These are phyloP conservation scores for Oropetium thomaeum DNA, from an alignment of 176 grass and related monocot genomes.

Conservation along the genomic window DNA sequence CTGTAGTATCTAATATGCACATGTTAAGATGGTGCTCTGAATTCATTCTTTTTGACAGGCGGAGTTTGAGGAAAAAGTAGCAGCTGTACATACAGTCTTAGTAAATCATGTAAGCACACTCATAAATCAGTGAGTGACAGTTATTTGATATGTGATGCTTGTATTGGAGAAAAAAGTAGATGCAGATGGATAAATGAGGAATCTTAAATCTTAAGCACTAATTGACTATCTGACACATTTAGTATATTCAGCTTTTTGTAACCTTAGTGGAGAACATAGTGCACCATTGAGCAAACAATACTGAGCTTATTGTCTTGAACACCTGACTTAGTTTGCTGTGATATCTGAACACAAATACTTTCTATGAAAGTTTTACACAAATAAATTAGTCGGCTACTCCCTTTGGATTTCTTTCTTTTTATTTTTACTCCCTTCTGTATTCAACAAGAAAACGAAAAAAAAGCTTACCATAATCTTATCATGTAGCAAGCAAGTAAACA, in stretches of 20 bases:
- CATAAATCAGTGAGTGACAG: background rate
- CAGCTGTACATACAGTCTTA: conserved; percentile 59
- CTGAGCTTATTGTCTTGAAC: background rate
- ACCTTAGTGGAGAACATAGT: background rate
- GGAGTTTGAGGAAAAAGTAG: conserved; percentile 68
- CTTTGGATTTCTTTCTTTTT: background rate
- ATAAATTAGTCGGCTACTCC: background rate
- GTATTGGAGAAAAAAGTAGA: conserved; percentile 24
- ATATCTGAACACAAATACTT: no score
- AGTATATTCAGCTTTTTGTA: conserved; percentile 4
- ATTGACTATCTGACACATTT: conserved; percentile 19
- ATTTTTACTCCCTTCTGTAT: no score
- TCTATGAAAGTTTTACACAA: background rate
- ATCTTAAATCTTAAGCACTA: background rate
- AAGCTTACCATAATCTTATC: no score
- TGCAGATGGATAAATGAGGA: conserved; percentile 3
- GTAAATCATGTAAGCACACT: conserved; percentile 74
- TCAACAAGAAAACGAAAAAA: no score
- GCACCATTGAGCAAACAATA: conserved; percentile 19
- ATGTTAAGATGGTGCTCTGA: conserved; percentile 16
- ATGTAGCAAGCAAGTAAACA: no score
- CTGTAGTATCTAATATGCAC: background rate
- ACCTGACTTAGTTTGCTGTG: no score
- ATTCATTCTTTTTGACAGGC: conserved; percentile 51
- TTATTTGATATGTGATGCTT: background rate